These are phyloP conservation scores for Calonectria honghensis DNA, from an alignment of 2,329 filamentous ascomycete species.

Conservation along the genomic window DNA sequence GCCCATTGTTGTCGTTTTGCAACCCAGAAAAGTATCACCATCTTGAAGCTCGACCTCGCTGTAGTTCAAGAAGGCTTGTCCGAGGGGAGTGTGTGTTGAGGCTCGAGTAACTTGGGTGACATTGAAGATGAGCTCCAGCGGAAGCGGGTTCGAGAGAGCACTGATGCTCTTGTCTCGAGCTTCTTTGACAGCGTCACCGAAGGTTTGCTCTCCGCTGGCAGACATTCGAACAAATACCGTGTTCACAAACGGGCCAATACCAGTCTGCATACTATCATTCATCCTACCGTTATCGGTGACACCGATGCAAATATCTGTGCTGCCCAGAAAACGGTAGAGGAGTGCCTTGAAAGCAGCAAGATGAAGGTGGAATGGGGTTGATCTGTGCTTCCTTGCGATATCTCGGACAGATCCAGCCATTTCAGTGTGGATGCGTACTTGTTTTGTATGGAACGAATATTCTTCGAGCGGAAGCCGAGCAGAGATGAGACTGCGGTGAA, in stretches of 20 bases:
- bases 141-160: slow-evolving; percentile 18
- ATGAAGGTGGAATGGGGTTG: slow-evolving; percentile 18
- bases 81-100: slow-evolving; percentile 10
- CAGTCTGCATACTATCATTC: background rate
- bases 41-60: slow-evolving; percentile 3
- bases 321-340: background rate
- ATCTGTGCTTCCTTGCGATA: slow-evolving; percentile 14
- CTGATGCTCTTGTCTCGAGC: slow-evolving; percentile 14
- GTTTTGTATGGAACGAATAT: slow-evolving; percentile 8
- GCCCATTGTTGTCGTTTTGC: slow-evolving; percentile 20
- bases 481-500: slow-evolving; percentile 16
- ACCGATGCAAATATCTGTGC: slow-evolving; percentile 10
- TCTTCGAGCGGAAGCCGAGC: background rate
- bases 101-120: slow-evolving; percentile 2
- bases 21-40: slow-evolving; percentile 6
- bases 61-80: slow-evolving; percentile 19
- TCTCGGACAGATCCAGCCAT: background rate
- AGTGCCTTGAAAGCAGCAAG: slow-evolving; percentile 15
- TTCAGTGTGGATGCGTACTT: background rate
- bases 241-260: slow-evolving; percentile 15
- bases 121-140: slow-evolving; percentile 17
- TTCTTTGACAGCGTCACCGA: slow-evolving; percentile 5
- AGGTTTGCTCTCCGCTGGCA: background rate
- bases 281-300: background rate
- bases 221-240: slow-evolving; percentile 13